Base-by-base conservation (phyloP, 2,329 filamentous ascomycete genomes). In the Aspergillus spinulosporus region DNA sequence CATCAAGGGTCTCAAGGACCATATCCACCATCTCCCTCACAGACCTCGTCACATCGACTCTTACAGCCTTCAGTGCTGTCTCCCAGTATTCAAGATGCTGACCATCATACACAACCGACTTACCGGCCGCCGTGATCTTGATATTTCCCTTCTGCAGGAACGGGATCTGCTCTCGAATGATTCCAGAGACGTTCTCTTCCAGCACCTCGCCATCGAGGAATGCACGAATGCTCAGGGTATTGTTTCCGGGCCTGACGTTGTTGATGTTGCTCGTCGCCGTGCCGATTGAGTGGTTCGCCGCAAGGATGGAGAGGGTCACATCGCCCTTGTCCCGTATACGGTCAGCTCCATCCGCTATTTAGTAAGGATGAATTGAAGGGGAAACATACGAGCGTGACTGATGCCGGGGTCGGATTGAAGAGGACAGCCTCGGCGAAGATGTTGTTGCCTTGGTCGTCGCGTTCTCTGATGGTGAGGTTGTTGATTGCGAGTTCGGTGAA, bases 61-160 rank as follows among this genome's bases (percentile, higher is more conserved):
- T 4, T n/a, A 58, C 47, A 9, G 45, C 21, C 21, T 50, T 9
- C 3, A 58, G 32, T 2, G 50, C 55, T 26, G 47, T 54, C 5
- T 54, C 55, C 55, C 55, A 58, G 46, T 58, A 58, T 9, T 43
- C 31, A 4, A 58, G 50, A 36, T 58, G 50, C 31, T 50, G 14
- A 1, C 50, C 55, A 1, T 54, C 12, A 32, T 58, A 58, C 2
- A 58, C 40, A 21, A 58, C 55, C 5, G 50, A 54, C 6, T 49
- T 9, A 6, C 55, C 55, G 0, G 45, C 21, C n/a, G 51, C 55
- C 1, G 50, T 43, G 4, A 46, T 31, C 11, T 32, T 50, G 39
- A 51, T 29, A n/a, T 54, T 37, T 1, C 48, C 55, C 6, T 50
- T 11, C 26, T 34, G 44, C 2, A 58, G 46, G 7, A 54, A 54